A percentile compares a stretch with the other conserved stretches of the same genome.
Conservation (phyloP, 768 basidiomycete genomes). For the Amanita exitialis region DNA sequence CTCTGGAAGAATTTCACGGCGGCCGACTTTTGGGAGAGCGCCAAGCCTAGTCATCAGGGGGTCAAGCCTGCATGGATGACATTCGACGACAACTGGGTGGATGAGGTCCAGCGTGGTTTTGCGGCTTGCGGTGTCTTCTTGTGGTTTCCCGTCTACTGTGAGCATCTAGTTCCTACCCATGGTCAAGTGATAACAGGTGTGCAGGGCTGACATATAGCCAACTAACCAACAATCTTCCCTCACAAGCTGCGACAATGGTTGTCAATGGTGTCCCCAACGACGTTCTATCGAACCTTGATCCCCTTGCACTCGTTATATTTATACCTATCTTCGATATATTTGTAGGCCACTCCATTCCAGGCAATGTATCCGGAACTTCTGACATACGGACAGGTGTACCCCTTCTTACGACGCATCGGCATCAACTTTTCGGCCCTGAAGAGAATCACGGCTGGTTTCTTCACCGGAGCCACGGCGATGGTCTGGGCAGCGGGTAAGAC, state of each 20-base stretch:
- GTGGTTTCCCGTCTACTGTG: conserved; percentile 67
- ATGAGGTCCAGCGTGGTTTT: conserved; percentile 62
- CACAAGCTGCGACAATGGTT: conserved; percentile 71
- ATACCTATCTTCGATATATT: conserved; percentile 60
- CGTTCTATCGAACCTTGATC: conserved; percentile 69
- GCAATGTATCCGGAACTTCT: background rate
- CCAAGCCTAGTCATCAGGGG: conserved; percentile 48
- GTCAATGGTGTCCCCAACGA: conserved; percentile 69
- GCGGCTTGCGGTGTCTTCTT: conserved; percentile 58
- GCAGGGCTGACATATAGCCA: conserved; percentile 74
- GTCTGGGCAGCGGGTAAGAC: conserved; percentile 52
- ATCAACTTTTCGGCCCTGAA: conserved; percentile 51
- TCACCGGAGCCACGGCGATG: conserved; percentile 47
- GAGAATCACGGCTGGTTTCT: conserved; percentile 49
- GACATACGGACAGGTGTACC: conserved; percentile 36
- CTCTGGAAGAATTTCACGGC: conserved; percentile 39
- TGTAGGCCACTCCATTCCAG: conserved; percentile 18
- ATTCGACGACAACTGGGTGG: conserved; percentile 73
- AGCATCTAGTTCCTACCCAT: conserved; percentile 21
- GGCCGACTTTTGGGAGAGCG: conserved; percentile 65
- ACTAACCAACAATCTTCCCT: conserved; percentile 67
- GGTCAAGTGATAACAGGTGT: conserved; percentile 10
- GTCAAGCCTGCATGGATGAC: conserved; percentile 58
- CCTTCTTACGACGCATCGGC: conserved; percentile 37
- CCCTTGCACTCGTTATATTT: conserved; percentile 64